Conservation (phyloP, 1,284 basidiomycete genomes). For the Austroboletus niveus region DNA sequence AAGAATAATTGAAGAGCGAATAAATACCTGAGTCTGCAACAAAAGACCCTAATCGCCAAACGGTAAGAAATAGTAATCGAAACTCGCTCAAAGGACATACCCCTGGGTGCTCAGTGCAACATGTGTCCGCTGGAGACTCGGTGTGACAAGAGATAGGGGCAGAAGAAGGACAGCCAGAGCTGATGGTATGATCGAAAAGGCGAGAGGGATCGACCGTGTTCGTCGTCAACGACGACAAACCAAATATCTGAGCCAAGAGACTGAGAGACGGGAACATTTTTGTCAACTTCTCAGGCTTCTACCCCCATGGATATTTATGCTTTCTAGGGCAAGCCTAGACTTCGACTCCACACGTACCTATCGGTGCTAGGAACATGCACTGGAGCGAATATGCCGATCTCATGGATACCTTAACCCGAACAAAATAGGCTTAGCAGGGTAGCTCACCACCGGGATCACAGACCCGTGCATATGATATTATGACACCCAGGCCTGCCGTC, state of each 20-base stretch:
- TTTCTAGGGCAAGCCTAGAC: neutral
- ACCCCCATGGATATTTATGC: constrained; percentile 14
- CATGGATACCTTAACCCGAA: neutral
- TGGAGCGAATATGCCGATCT: neutral
- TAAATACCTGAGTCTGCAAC: constrained; percentile 57
- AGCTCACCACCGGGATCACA: neutral
- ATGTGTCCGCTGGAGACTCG: constrained; percentile 39
- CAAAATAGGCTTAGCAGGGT: neutral
- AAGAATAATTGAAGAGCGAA: neutral
- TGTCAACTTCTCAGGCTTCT: too few relatives aligned
- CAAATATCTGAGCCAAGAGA: constrained; percentile 19
- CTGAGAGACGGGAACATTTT: constrained; percentile 25
- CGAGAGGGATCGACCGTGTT: constrained; percentile 21
- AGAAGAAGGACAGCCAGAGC: constrained; percentile 43
- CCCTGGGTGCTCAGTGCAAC: constrained; percentile 55
- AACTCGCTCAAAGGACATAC: constrained; percentile 22
- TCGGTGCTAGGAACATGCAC: too few relatives aligned
- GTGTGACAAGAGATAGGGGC: constrained; percentile 46
- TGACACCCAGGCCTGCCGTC: neutral
- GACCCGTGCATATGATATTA: neutral
- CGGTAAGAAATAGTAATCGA: constrained; percentile 19
- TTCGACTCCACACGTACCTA: neutral
- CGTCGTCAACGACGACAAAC: constrained; percentile 9
- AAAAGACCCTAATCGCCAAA: constrained; percentile 49
- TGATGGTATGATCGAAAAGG: constrained; percentile 29